Conservation (phyloP, 805 yeast species). For the Starmerella geochares region DNA sequence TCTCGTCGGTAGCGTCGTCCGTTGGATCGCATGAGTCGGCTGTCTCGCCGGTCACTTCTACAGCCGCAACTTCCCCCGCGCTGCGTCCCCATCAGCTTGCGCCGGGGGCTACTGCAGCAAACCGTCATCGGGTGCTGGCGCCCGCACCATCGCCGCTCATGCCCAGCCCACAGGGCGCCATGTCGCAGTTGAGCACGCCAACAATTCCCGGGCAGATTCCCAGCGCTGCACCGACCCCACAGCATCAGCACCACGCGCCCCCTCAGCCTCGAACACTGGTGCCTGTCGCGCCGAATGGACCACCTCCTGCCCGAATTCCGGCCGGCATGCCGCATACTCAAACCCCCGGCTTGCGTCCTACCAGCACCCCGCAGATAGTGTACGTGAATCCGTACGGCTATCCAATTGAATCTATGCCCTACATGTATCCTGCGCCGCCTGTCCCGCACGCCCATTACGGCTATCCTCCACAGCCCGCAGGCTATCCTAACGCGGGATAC, state of each 20-base stretch:
- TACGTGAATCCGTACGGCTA: constrained; percentile 2
- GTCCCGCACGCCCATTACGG: background rate
- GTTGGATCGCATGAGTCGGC: background rate
- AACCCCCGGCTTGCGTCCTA: background rate
- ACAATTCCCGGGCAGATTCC: background rate
- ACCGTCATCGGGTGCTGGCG: constrained; percentile 2
- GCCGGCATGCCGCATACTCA: background rate
- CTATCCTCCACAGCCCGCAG: background rate
- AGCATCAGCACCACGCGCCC: background rate
- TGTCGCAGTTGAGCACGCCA: background rate
- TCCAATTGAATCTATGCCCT: background rate
- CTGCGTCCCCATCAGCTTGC: background rate
- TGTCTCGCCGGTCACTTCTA: background rate
- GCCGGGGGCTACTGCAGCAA: background rate
- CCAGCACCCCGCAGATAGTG: background rate
- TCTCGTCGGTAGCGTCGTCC: background rate
- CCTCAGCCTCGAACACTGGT: background rate
- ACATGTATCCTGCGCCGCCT: background rate
- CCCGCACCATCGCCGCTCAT: background rate
- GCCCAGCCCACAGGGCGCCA: background rate
- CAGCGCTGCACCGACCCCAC: too few relatives aligned
- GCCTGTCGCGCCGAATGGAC: background rate
- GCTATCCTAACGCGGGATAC: background rate
- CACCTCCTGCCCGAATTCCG: background rate
- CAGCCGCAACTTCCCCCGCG: background rate